Evolutionary conservation across 2,329 filamentous ascomycete species (phyloP).

Genomic region (Aspergillus sp.): DNA sequence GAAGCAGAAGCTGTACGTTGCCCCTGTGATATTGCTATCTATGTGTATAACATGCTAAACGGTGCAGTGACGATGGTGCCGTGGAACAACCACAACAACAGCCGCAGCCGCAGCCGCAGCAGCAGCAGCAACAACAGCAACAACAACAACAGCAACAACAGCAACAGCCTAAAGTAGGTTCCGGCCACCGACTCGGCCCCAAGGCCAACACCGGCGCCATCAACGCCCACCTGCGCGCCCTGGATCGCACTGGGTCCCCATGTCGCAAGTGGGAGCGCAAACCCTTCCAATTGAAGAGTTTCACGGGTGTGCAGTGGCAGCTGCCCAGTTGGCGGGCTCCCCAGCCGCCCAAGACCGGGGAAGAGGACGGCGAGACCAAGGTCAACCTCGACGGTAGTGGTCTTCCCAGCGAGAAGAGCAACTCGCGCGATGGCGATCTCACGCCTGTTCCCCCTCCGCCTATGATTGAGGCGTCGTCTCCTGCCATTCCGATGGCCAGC

Average conservation of each 20-base stretch:
- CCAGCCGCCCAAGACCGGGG: conserved; percentile 17
- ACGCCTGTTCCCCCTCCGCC: conserved; percentile 37
- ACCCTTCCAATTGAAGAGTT: conserved; percentile 77
- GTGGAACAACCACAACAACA: too few relatives aligned
- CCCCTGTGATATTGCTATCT: not conserved
- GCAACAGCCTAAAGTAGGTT: conserved; percentile 31
- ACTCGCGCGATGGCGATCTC: conserved; percentile 42
- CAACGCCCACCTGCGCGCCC: conserved; percentile 87
- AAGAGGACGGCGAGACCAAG: conserved; percentile 55
- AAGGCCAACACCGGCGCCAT: conserved; percentile 97
- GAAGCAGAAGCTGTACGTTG: conserved; percentile 81
- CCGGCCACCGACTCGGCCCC: conserved; percentile 76
- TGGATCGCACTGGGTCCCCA: conserved; percentile 84
- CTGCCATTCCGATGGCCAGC: conserved; percentile 34
- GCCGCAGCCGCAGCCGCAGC: conserved; percentile 21
- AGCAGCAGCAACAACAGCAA: too few relatives aligned
- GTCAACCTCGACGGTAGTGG: conserved; percentile 49
- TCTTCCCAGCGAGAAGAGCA: conserved; percentile 53
- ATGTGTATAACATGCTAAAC: not conserved
- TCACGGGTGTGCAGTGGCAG: conserved; percentile 79
- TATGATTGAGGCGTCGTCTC: conserved; percentile 46
- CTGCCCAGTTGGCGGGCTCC: conserved; percentile 70
- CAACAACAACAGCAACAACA: conserved; percentile 21
- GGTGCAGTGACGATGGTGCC: conserved; percentile 41
- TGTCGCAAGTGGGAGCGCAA: conserved; percentile 87